Base-by-base conservation (phyloP, 2,329 filamentous ascomycete genomes). In the Epichloe elymi region DNA sequence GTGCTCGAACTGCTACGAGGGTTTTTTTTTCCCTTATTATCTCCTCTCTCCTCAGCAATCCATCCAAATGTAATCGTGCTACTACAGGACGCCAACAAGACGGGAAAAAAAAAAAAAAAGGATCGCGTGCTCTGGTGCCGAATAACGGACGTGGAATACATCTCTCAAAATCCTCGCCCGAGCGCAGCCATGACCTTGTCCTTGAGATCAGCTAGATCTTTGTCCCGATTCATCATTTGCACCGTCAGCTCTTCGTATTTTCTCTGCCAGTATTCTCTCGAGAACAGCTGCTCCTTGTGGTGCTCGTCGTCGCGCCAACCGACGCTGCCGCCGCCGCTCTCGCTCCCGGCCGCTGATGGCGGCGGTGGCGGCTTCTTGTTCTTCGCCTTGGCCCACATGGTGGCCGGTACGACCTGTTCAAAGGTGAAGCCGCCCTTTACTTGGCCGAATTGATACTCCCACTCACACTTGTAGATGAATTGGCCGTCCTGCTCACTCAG, bases 181-280 rank as follows among this genome's bases (percentile, higher is more conserved):
- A 72, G 52, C 15, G 65, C 60, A 49, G 68, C 64, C 52, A 76
- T 59, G 43, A 80, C 63, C 33, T 61, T 68, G 39, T 62, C 64
- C 57, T 68, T 70, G 51, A 79, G 58, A 40, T 67, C 65, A 49
- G 62, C 60, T 49, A 78, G 63, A 57, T 75, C 72, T 57, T 74
- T 73, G 58, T 84, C 80, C 53, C 75, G 74, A 53, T 78, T 75
- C 60, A 73, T 74, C 58, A 86, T 73, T 54, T 75, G 73, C 41
- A 75, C 74, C 59, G 83, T 74, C 57, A 86, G 69, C 50, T 79
- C 74, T 42, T 67, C 68, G 56, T 82, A 81, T 54, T 71, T 76
- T 46, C 63, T 63, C 60, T 76, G 72, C 77, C 77, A 78, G 46
- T 70, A 64, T 40, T 65, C 68, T 3, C 66, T 67, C 5, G 63